These are phyloP conservation scores for Xylariaceae sp. DNA, from an alignment of 2,329 filamentous ascomycete genomes.

Conservation along the genomic window DNA sequence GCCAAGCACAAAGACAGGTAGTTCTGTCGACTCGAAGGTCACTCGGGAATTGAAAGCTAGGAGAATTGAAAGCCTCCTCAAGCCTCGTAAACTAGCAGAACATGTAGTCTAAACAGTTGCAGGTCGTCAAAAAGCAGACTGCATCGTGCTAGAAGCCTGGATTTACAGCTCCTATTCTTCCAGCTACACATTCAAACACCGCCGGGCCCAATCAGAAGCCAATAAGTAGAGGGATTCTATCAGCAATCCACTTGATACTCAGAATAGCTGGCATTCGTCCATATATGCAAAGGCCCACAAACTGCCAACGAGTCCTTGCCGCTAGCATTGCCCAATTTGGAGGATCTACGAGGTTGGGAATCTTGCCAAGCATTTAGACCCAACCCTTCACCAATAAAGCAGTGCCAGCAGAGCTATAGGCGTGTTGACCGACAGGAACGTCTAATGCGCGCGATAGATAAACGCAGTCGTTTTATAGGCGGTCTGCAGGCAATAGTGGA, in stretches of 20 bases:
- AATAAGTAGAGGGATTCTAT: not conserved
- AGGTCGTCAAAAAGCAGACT: too few species aligned
- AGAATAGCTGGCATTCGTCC: slow-evolving; percentile 8
- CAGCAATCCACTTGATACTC: slow-evolving; percentile 9
- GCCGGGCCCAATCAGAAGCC: too few species aligned
- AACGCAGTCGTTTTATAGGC: slow-evolving; percentile 8
- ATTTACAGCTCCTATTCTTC: too few species aligned
- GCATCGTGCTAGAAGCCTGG: too few species aligned
- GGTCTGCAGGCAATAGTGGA: not conserved
- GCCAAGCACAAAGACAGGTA: too few species aligned
- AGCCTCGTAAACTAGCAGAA: too few species aligned
- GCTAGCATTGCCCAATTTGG: slow-evolving; percentile 16
- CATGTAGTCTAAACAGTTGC: too few species aligned
- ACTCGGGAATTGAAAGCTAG: too few species aligned
- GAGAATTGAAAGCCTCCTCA: too few species aligned
- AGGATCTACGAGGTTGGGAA: slow-evolving; percentile 16
- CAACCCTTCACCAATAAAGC: slow-evolving; percentile 12
- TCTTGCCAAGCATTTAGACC: slow-evolving; percentile 18
- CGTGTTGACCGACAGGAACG: slow-evolving; percentile 5
- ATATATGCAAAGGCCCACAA: slow-evolving; percentile 9
- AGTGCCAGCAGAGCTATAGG: slow-evolving; percentile 19
- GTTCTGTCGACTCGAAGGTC: too few species aligned
- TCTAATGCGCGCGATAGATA: not conserved
- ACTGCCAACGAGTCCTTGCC: slow-evolving; percentile 1
- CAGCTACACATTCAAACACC: too few species aligned